These are phyloP conservation scores for Monilinia vaccinii-corymbosi DNA, from an alignment of 2,329 filamentous ascomycete genomes.

Conservation along the genomic window DNA sequence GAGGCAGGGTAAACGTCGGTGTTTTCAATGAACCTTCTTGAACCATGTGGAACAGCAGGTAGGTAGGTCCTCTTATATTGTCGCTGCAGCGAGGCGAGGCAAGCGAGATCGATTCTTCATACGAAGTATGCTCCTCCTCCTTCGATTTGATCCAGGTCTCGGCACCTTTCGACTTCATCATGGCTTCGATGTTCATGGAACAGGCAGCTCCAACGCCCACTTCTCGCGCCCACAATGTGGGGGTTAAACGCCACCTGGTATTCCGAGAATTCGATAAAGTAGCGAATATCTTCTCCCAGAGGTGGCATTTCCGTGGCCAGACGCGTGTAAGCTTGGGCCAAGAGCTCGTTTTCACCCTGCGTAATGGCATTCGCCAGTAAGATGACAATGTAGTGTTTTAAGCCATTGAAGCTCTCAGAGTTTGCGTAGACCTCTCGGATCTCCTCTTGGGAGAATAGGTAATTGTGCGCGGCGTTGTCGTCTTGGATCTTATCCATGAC, in stretches of 20 bases:
- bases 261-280: neutral
- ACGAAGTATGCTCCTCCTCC: neutral
- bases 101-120: too few relatives aligned
- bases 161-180: neutral
- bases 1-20: too few relatives aligned
- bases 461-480: neutral
- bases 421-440: neutral
- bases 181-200: neutral
- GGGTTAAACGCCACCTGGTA: neutral
- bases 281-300: neutral
- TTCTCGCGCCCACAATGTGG: neutral
- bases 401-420: too few relatives aligned
- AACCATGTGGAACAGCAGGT: too few relatives aligned
- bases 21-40: too few relatives aligned
- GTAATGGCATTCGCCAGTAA: too few relatives aligned
- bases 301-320: neutral
- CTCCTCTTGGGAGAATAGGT: neutral
- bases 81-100: too few relatives aligned
- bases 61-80: too few relatives aligned
- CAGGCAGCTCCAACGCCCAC: neutral
- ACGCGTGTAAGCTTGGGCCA: neutral
- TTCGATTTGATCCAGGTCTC: too few relatives aligned
- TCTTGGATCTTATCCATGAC: neutral
- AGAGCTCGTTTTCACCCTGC: neutral
- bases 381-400: neutral